Base-by-base conservation (phyloP, 2,329 filamentous ascomycete species). In the Alternaria triticimaculans region DNA sequence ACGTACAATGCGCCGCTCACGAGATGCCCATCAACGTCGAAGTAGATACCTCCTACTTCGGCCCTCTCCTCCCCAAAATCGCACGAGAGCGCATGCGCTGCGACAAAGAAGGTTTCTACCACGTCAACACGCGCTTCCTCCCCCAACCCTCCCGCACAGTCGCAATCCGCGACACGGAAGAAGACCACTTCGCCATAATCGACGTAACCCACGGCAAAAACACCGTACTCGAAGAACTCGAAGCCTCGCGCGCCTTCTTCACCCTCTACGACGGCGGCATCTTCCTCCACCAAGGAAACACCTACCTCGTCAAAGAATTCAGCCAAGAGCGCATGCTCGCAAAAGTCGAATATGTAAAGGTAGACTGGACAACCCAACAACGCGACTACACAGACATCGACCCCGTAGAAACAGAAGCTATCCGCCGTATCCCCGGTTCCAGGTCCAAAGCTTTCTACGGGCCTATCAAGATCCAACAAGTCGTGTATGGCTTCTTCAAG, bases 401-500 rank as follows among this genome's bases (percentile, higher is more conserved):
- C 77, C 94, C 96, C 0, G 87, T 96, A 28, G 94, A 97, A 80
- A 97, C 93, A 0, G 93, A 98, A 81, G 90, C 91, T 3, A 94
- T 97, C 67, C 90, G 93, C 8, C 87, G 85, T 18, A 92, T 97
- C 41, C 83, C 85, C 0, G 78, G 81, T 69, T 90, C 89, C 0
- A 80, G 84, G 4, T 91, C 87, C 0, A 87, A 89, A 64, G 95
- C 94, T 1, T 98, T 93, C 81, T 94, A 93, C 76, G 96, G 96
- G 37, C 84, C 88, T 0, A 95, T 99, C 76, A 90, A 91, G 72
- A 94, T 98, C 73, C 88, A 91, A 67, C 91, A 95, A 69, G 90
- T 92, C 28, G 94, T 99, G 2, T 98, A 96, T 78, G 96, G 96
- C 2, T 99, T 96, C 83, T 98, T 97, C 86, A 98, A 98, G 78